Evolutionary conservation across 2,329 filamentous ascomycete species (phyloP).

Genomic region (Sporothrix pseudoabietina): DNA sequence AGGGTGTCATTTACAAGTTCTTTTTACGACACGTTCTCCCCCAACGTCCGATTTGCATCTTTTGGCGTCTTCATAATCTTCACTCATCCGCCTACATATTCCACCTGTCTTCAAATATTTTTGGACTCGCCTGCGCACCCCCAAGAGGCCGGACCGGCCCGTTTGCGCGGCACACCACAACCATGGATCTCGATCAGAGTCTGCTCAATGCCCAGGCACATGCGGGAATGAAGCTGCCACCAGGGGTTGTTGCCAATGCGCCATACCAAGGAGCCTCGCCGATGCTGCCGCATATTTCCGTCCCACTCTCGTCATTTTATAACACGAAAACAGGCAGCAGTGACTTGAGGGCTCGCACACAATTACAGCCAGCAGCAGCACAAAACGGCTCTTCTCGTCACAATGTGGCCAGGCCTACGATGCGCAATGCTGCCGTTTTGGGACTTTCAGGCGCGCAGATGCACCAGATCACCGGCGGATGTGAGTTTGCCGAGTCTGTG

Average conservation of each 20-base stretch:
- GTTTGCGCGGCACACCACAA: not conserved
- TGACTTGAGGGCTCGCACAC: too few species aligned
- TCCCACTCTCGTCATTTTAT: slow-evolving; percentile 36
- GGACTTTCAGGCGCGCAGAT: slow-evolving; percentile 50
- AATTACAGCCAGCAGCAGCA: not conserved
- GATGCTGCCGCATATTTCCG: slow-evolving; percentile 48
- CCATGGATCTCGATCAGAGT: slow-evolving; percentile 1
- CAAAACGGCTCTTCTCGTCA: slow-evolving; percentile 3
- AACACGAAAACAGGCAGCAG: not conserved
- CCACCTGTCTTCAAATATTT: not conserved
- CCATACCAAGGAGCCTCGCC: slow-evolving; percentile 46
- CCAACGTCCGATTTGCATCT: not conserved
- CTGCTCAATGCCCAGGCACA: not conserved
- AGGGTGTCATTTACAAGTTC: not conserved
- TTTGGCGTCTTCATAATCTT: not conserved
- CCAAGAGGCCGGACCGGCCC: too few species aligned
- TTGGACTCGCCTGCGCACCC: too few species aligned
- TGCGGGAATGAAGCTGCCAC: slow-evolving; percentile 23
- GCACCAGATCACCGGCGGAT: slow-evolving; percentile 49
- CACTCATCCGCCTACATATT: not conserved
- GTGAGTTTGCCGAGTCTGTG: slow-evolving; percentile 44
- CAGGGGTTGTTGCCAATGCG: slow-evolving; percentile 38
- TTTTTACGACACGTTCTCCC: too few species aligned
- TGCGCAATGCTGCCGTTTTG: slow-evolving; percentile 46
- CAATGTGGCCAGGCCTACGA: slow-evolving; percentile 44